These are phyloP conservation scores for Coprinopsis marcescibilis DNA, from an alignment of 768 basidiomycete genomes.

Conservation along the genomic window DNA sequence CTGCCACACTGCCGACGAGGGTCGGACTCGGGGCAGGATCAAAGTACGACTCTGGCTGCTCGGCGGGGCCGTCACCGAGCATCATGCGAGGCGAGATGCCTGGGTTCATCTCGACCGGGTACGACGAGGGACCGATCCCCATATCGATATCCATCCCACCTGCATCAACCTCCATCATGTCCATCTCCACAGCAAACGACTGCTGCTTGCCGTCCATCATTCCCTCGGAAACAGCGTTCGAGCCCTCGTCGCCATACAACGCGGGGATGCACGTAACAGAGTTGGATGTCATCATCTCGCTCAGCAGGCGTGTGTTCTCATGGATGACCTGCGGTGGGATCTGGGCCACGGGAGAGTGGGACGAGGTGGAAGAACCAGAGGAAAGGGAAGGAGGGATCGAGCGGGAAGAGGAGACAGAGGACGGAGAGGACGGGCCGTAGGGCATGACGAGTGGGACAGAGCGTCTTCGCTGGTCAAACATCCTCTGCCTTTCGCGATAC, in stretches of 20 bases:
- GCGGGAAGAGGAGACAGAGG: constrained; percentile 8
- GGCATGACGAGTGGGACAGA: background rate
- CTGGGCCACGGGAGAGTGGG: constrained; percentile 1
- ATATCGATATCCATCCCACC: constrained; percentile 17
- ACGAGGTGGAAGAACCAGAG: constrained; percentile 2
- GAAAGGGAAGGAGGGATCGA: constrained; percentile 4
- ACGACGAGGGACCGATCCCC: too few species aligned
- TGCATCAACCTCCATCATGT: constrained; percentile 11
- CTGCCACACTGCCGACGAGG: background rate
- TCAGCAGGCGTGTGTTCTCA: constrained; percentile 2
- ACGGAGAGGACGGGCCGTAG: constrained; percentile 2
- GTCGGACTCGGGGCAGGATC: background rate
- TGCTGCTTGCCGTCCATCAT: background rate
- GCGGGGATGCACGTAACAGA: constrained; percentile 7
- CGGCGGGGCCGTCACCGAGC: background rate
- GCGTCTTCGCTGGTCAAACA: background rate
- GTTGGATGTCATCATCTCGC: constrained; percentile 6
- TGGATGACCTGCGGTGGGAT: background rate
- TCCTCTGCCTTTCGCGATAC: background rate
- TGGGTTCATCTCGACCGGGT: too few species aligned
- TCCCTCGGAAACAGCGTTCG: background rate
- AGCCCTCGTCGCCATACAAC: background rate
- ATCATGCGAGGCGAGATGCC: constrained; percentile 7
- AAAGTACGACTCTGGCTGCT: background rate
- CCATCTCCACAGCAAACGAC: constrained; percentile 7